A percentile compares a stretch with the other conserved stretches of the same genome.
Conservation (phyloP, 768 basidiomycete species). For the Mycena olivaceomarginata region DNA sequence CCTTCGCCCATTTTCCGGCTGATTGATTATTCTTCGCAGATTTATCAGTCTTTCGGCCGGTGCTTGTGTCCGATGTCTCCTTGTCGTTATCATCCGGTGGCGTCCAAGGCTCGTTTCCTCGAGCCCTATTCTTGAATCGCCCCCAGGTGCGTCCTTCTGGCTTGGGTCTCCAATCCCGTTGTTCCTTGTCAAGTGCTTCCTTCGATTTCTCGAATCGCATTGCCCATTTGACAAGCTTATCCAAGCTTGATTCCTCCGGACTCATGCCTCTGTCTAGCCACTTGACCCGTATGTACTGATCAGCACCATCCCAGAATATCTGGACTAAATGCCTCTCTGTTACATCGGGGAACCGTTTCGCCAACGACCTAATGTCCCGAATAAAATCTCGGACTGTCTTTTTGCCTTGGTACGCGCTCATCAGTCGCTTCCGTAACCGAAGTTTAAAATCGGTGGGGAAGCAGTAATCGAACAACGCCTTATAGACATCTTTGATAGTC, state of each 20-base stretch:
- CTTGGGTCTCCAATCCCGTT: constrained; percentile 21
- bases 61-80: not conserved
- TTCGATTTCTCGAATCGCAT: constrained; percentile 13
- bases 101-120: constrained; percentile 23
- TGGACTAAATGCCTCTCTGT: constrained; percentile 25
- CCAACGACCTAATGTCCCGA: constrained; percentile 16
- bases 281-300: not conserved
- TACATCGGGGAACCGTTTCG: constrained; percentile 33
- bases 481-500: constrained; percentile 34
- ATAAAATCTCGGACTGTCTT: constrained; percentile 29
- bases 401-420: constrained; percentile 30
- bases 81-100: not conserved
- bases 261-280: constrained; percentile 18
- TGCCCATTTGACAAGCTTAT: constrained; percentile 16
- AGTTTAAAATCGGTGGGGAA: constrained; percentile 34
- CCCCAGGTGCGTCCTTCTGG: constrained; percentile 24
- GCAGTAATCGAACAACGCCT: constrained; percentile 33
- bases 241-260: constrained; percentile 19
- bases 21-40: not conserved
- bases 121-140: constrained; percentile 6
- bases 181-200: not conserved
- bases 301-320: constrained; percentile 30
- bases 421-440: constrained; percentile 20
- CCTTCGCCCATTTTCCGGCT: not conserved
- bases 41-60: not conserved